These are phyloP conservation scores for Wickerhamiella sergipiensis DNA, from an alignment of 805 yeast species.

Conservation along the genomic window DNA sequence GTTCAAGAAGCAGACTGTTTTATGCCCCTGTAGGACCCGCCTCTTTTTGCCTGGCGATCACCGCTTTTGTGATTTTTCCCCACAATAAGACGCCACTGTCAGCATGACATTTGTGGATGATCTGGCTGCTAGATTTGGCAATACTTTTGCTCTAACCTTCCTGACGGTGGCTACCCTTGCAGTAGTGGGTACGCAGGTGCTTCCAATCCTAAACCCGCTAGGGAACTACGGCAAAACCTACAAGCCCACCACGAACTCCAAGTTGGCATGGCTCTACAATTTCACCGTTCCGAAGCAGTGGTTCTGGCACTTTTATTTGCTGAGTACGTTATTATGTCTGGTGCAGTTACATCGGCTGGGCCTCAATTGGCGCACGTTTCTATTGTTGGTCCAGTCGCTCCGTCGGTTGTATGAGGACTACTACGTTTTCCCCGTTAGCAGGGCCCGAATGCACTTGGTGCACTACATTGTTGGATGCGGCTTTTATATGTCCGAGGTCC, in stretches of 20 bases:
- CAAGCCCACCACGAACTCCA: background rate
- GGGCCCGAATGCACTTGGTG: conserved; percentile 38
- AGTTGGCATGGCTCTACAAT: conserved; percentile 3
- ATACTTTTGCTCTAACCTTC: conserved; percentile 4
- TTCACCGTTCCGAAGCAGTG: conserved; percentile 22
- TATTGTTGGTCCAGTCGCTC: conserved; percentile 30
- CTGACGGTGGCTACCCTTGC: conserved; percentile 8
- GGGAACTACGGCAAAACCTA: conserved; percentile 21
- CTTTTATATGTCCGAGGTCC: conserved; percentile 29
- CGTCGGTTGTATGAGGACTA: conserved; percentile 40
- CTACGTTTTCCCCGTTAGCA: conserved; percentile 28
- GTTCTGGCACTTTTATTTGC: conserved; percentile 24
- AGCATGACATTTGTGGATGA: background rate
- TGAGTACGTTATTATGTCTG: conserved; percentile 7
- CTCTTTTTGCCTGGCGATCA: no score
- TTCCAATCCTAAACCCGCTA: conserved; percentile 12
- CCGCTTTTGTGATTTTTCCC: no score
- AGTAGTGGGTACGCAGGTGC: background rate
- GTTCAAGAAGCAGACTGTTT: no score
- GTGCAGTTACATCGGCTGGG: background rate
- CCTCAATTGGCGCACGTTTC: conserved; percentile 1
- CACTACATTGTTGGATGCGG: conserved; percentile 47
- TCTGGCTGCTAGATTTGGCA: background rate
- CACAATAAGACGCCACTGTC: no score
- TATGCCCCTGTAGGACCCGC: no score